Percentiles rank a stretch among this genome's conserved stretches.
phyloP scores from a whole-genome alignment of 306 rosid species.

The Elaeagnus macrophylla region DNA sequence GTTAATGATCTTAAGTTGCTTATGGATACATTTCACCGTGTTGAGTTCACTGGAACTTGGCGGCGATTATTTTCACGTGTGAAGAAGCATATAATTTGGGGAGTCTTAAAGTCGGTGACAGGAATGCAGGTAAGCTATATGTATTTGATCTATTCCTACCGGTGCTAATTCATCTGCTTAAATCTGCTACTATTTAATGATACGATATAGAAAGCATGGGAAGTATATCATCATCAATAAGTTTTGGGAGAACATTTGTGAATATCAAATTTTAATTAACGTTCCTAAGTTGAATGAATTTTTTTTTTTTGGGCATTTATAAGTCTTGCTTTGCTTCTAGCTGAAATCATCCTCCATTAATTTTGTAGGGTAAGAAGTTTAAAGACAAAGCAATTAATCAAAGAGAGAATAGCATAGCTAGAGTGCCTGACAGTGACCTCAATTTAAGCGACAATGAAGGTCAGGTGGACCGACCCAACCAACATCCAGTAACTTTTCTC shows the following conservation, averaged over 20 bases:
- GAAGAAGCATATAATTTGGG: conserved; percentile 98
- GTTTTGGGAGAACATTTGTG: too few species aligned
- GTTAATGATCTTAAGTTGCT: conserved; percentile 92
- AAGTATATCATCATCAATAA: too few species aligned
- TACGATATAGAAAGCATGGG: too few species aligned
- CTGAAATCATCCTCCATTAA: conserved; percentile 4
- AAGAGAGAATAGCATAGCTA: conserved; percentile 41
- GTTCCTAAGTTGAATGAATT: too few species aligned
- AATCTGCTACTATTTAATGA: too few species aligned
- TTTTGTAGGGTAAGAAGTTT: conserved; percentile 80
- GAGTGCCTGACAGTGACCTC: conserved; percentile 71
- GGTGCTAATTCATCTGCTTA: too few species aligned
- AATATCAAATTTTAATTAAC: too few species aligned
- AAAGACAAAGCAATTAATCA: conserved; percentile 77
- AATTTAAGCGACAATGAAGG: conserved; percentile 88
- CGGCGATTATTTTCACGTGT: conserved; percentile 90
- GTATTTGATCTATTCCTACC: too few species aligned
- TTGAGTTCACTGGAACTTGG: conserved; percentile 96
- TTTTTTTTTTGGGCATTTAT: too few species aligned
- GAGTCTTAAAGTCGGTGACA: conserved; percentile 95
- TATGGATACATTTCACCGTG: conserved; percentile 93
- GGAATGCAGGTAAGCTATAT: conserved; percentile 81
- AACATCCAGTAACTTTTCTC: conserved; percentile 48
- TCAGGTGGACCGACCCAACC: conserved; percentile 63
- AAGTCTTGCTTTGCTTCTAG: too few species aligned